Evolutionary conservation across 768 basidiomycete genomes (phyloP), one percentile per base, ranked within the genome.

Genomic region (Trametopsis cervina): DNA sequence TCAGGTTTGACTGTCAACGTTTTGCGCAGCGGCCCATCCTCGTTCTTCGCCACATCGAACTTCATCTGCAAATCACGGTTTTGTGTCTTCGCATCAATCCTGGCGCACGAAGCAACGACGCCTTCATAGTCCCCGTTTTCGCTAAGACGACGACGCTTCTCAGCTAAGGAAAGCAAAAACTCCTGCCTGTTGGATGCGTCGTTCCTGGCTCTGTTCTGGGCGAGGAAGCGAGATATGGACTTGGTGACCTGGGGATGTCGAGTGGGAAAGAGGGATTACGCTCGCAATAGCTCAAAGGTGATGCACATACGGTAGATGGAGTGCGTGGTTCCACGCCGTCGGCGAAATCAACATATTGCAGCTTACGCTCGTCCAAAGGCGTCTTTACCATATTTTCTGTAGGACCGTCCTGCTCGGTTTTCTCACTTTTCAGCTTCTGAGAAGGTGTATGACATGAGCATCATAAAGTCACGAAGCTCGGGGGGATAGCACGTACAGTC

Each of bases 11-110:
- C 23, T 15, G 18, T 15, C 53, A 80, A 57, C 0, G 81, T 88
- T 55, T 78, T 72, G 24, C 76, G 72, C 37, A 91, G 67, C 1
- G 87, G 86, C 0, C 88, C 88, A 29, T 85, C 85, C 46, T 80
- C 82, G 52, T 90, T 89, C 64, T 81, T 87, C n/a, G 83, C 83
- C 52, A 91, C 85, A 60, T 91, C 89, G 54, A 89, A 90, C 61
- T 85, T 86, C 73, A 90, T 88, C 58, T 90, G 89, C 1, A 78
- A 67, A 47, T 88, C 84, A 33, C 89, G 70, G 61, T 90, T 78
- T 25, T 87, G 65, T 0, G 74, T 67, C 58, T 80, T 85, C 27
- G 86, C 82, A 50, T 89, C 84, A 2, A 78, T 76, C 7, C 88
- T 78, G 11, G 88, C 88, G 55, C 87, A 90, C 2, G 85, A 84